Evolutionary conservation across 108 stramenopile species (phyloP), one percentile per base, ranked within the genome.

Genomic region (Seminavis robusta): DNA sequence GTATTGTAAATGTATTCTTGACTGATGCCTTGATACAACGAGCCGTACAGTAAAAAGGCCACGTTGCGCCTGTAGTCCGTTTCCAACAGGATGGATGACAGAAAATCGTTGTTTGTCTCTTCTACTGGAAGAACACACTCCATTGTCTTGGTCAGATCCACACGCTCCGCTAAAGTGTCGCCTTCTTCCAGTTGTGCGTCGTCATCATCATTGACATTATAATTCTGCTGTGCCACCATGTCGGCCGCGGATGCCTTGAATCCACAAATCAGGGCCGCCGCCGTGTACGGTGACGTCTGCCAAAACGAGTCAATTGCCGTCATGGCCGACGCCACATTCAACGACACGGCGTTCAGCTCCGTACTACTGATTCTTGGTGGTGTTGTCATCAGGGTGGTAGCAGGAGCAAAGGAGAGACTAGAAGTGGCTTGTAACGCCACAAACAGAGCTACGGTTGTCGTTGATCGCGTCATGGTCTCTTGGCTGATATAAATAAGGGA

Each of bases 1-100:
- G 74, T 61, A 40, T 82, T 80, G 69, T 77, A 83, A 8, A 79
- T 74, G 21, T 65, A 71, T 41, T 86, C 75, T 33, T 74, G 76
- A 0, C 39, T 56, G 45, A 79, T 46, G 17, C 84, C 84, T 61
- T 86, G 80, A 52, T 86, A 86, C 9, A 86, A n/a, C 4, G 63
- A 64, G 9, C 80, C 80, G 37, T 86, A 86, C 27, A 82, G 8
- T 10, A 86, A 16, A 52, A 74, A 86, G 0, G 84, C 71, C 3
- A 82, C 25, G 57, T 31, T 46, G 3, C 33, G 21, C 26, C 40
- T 7, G 33, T 52, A 25, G 30, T 73, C 59, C 3, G 49, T n/a
- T n/a, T n/a, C n/a, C n/a, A 7, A 41, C 30, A 32, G 49, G 33
- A 29, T 77, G 61, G 41, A 82, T n/a, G n/a, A n/a, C n/a, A n/a